Evolutionary conservation across 495 filamentous ascomycete genomes (phyloP).

Genomic region (Talaromyces proteolyticus): DNA sequence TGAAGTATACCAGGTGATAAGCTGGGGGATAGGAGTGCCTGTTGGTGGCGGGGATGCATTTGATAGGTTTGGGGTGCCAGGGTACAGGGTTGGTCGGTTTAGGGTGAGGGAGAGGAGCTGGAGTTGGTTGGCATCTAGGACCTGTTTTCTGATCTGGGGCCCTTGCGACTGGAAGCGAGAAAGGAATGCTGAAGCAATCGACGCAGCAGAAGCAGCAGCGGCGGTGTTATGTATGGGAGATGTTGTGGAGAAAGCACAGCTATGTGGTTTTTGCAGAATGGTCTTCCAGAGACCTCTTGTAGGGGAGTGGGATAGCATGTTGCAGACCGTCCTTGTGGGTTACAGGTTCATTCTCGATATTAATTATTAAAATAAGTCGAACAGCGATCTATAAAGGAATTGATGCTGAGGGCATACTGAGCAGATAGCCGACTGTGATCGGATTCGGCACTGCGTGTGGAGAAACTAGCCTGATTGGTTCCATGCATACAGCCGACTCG

Average conservation of each 20-base stretch:
- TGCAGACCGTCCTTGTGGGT: too few species aligned
- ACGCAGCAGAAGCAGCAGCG: neutral
- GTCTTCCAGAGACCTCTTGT: too few species aligned
- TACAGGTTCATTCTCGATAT: too few species aligned
- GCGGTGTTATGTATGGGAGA: neutral
- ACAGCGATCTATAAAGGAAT: neutral
- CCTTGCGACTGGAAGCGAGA: slow-evolving; percentile 33
- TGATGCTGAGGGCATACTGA: neutral
- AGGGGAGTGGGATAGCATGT: too few species aligned
- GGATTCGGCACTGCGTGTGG: neutral
- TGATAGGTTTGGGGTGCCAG: slow-evolving; percentile 21
- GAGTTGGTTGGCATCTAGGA: slow-evolving; percentile 52
- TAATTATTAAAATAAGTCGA: neutral
- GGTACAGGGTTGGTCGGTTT: slow-evolving; percentile 35
- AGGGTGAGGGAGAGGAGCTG: slow-evolving; percentile 50
- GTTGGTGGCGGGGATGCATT: slow-evolving; percentile 9
- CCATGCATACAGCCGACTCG: slow-evolving; percentile 5
- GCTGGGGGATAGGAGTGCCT: slow-evolving; percentile 51
- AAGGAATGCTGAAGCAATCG: slow-evolving; percentile 38
- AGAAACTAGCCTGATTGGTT: neutral
- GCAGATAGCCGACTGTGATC: neutral
- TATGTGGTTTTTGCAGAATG: too few species aligned
- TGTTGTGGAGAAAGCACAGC: neutral
- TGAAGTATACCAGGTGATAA: slow-evolving; percentile 72
- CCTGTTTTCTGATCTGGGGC: slow-evolving; percentile 38